These are phyloP conservation scores for Dryas drummondii DNA, from an alignment of 306 rosid species.

Conservation along the genomic window DNA sequence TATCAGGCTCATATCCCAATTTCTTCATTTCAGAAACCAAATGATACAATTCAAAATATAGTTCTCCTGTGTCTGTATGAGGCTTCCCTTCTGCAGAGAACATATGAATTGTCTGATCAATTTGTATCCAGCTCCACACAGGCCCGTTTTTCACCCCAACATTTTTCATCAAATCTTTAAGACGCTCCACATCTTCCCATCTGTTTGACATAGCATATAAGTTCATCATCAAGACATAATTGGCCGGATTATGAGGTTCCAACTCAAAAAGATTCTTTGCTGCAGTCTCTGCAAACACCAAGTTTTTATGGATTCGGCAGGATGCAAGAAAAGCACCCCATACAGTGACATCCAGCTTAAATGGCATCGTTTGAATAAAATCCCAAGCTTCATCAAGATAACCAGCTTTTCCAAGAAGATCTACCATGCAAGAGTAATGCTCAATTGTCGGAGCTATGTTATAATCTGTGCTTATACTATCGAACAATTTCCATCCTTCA, in stretches of 20 bases:
- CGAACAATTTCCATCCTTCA: slow-evolving; percentile 70
- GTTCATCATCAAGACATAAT: slow-evolving; percentile 61
- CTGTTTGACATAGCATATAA: slow-evolving; percentile 50
- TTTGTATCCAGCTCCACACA: slow-evolving; percentile 74
- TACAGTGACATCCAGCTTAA: slow-evolving; percentile 54
- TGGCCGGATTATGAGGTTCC: slow-evolving; percentile 64
- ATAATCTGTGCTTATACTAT: slow-evolving; percentile 55
- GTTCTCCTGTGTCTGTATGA: slow-evolving; percentile 54
- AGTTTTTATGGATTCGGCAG: slow-evolving; percentile 44
- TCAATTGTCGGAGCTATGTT: slow-evolving; percentile 56
- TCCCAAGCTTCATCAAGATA: slow-evolving; percentile 76
- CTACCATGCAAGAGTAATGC: slow-evolving; percentile 78
- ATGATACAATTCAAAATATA: slow-evolving; percentile 58
- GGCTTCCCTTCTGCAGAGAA: slow-evolving; percentile 57
- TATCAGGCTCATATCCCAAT: slow-evolving; percentile 55
- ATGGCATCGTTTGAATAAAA: slow-evolving; percentile 54
- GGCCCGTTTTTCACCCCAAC: slow-evolving; percentile 35
- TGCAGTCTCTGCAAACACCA: slow-evolving; percentile 56
- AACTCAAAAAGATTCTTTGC: slow-evolving; percentile 51
- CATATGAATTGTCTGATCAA: slow-evolving; percentile 45
- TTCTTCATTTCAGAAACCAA: slow-evolving; percentile 49
- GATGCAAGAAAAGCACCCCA: slow-evolving; percentile 74
- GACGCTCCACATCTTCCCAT: slow-evolving; percentile 59
- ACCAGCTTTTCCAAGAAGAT: slow-evolving; percentile 69
- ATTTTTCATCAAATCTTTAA: slow-evolving; percentile 40